Conservation (phyloP, 2,329 filamentous ascomycete genomes). For the Sclerotinia subarctica region DNA sequence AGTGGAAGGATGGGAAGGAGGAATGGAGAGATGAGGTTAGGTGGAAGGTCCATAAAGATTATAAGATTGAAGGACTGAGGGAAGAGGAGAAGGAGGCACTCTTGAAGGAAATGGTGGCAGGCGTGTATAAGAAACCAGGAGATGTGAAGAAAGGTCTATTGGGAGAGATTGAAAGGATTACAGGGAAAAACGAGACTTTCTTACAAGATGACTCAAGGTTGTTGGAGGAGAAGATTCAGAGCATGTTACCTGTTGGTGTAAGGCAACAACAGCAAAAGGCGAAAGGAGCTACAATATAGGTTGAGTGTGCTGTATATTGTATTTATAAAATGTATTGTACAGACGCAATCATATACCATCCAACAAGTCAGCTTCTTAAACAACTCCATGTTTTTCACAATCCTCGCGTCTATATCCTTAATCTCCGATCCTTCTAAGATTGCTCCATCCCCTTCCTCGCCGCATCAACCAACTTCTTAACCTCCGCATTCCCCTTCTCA, state of each 20-base stretch:
- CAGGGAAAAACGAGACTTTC: slow-evolving; percentile 38
- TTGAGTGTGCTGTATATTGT: slow-evolving; percentile 16
- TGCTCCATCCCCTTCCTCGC: slow-evolving; percentile 40
- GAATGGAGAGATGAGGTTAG: slow-evolving; percentile 6
- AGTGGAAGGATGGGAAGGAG: slow-evolving; percentile 14
- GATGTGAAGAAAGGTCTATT: slow-evolving; percentile 23
- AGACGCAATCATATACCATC: slow-evolving; percentile 21
- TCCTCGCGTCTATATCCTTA: background rate
- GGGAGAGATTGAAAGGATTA: slow-evolving; percentile 29
- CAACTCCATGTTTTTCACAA: background rate
- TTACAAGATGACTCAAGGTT: slow-evolving; percentile 32
- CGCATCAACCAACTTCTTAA: slow-evolving; percentile 40
- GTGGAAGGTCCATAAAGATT: slow-evolving; percentile 8
- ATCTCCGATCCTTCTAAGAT: slow-evolving; percentile 19
- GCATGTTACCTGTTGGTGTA: slow-evolving; percentile 29
- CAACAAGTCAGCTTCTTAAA: slow-evolving; percentile 7
- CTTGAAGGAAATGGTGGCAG: slow-evolving; percentile 34
- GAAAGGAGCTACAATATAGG: slow-evolving; percentile 8
- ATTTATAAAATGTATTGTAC: slow-evolving; percentile 25
- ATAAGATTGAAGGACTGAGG: slow-evolving; percentile 21
- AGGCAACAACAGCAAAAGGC: slow-evolving; percentile 5
- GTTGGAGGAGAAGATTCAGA: slow-evolving; percentile 34
- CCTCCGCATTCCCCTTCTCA: slow-evolving; percentile 37
- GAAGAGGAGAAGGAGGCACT: slow-evolving; percentile 28
- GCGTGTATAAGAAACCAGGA: slow-evolving; percentile 33